Evolutionary conservation across 2,329 filamentous ascomycete species (phyloP).

Genomic region (Diaporthe vaccinii): DNA sequence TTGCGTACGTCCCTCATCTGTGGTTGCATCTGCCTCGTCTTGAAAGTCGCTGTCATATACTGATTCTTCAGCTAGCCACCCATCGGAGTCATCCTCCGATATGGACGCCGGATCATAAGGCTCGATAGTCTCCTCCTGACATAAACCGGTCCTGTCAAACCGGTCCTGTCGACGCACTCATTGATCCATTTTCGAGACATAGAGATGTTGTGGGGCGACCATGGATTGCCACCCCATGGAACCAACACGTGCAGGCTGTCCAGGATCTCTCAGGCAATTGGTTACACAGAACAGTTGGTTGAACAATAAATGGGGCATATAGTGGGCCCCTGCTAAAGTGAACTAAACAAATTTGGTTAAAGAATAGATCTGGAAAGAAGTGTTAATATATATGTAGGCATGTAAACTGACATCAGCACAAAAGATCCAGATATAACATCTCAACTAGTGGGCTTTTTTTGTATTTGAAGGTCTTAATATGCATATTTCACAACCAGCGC

Average conservation of each 20-base stretch:
- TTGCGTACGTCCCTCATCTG: background rate
- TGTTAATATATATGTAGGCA: no score
- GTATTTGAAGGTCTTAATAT: background rate
- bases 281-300: no score
- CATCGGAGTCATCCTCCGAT: background rate
- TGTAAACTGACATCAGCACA: no score
- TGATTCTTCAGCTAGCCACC: background rate
- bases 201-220: background rate
- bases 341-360: no score
- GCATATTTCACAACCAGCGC: background rate
- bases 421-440: no score
- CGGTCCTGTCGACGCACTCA: background rate
- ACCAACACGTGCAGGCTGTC: no score
- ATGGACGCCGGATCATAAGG: background rate
- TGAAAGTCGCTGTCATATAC: background rate
- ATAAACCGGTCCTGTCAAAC: background rate
- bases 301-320: no score
- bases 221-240: background rate
- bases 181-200: background rate
- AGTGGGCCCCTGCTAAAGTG: no score
- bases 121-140: background rate
- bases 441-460: no score
- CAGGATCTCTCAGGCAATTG: no score
- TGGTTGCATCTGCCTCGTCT: background rate
- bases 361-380: no score